Evolutionary conservation across 2,329 filamentous ascomycete species (phyloP).

Genomic region (Neopestalotiopsis rosae): DNA sequence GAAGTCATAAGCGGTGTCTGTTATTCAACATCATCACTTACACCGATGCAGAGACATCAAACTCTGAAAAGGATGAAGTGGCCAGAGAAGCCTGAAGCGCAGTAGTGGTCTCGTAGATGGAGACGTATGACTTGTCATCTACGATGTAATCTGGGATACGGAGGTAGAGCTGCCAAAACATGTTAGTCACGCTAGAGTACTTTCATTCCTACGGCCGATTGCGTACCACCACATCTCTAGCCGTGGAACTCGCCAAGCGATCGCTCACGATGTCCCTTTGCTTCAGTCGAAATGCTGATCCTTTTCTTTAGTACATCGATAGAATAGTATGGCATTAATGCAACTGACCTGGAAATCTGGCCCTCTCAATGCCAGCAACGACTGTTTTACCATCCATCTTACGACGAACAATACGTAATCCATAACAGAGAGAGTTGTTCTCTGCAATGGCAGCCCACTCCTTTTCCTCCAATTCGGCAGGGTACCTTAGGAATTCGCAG

Average conservation of each 20-base stretch:
- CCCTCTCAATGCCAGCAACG: background rate
- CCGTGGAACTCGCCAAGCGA: background rate
- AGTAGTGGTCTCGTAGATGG: background rate
- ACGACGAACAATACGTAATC: background rate
- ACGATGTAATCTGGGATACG: constrained; percentile 9
- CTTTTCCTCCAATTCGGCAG: constrained; percentile 4
- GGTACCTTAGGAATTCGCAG: background rate
- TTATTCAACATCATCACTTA: background rate
- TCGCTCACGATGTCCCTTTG: background rate
- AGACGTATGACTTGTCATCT: constrained; percentile 11
- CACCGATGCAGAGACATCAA: background rate
- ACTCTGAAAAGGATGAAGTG: background rate
- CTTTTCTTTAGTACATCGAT: background rate
- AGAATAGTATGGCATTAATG: too few relatives aligned
- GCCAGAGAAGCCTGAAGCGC: constrained; percentile 2
- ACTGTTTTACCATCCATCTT: background rate
- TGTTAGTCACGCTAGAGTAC: background rate
- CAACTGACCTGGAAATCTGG: background rate
- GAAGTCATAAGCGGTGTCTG: background rate
- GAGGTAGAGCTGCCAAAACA: background rate
- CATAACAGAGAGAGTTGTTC: constrained; percentile 10
- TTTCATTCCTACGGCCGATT: background rate
- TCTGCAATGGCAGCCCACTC: constrained; percentile 6
- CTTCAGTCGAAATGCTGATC: constrained; percentile 7
- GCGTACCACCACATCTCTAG: background rate